These are phyloP conservation scores for Ophiostoma sp. DNA, from an alignment of 2,329 filamentous ascomycete species.

Conservation along the genomic window DNA sequence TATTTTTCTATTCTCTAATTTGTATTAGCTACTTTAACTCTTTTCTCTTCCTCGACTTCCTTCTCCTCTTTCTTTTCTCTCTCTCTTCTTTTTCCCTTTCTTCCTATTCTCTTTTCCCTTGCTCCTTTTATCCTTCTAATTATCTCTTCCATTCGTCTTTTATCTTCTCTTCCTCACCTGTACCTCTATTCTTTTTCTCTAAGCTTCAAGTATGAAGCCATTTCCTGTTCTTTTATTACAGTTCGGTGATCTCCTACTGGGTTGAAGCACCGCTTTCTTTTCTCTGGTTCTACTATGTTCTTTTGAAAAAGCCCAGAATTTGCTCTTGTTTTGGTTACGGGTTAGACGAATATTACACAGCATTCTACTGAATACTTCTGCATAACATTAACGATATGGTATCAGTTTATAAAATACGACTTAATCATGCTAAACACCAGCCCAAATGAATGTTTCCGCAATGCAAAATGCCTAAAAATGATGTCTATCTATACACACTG, in stretches of 20 bases:
- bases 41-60: not conserved
- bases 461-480: not conserved
- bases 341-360: slow-evolving; percentile 1
- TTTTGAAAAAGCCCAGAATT: not conserved
- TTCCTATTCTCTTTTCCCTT: not conserved
- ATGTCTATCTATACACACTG: slow-evolving; percentile 18
- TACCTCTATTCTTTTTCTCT: not conserved
- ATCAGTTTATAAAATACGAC: not conserved
- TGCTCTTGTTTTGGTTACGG: slow-evolving; percentile 6
- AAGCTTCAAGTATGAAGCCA: not conserved
- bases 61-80: not conserved
- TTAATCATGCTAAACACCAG: slow-evolving; percentile 3
- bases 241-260: not conserved
- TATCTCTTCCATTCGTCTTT: not conserved
- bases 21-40: slow-evolving; percentile 5
- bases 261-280: too few relatives aligned
- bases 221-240: not conserved
- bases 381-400: not conserved
- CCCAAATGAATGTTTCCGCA: not conserved
- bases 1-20: not conserved
- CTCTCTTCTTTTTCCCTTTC: not conserved
- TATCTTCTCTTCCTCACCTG: not conserved
- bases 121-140: not conserved
- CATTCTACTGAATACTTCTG: not conserved
- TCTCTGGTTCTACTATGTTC: not conserved